These are phyloP conservation scores for Pseudocercospora crystallina DNA, from an alignment of 2,329 filamentous ascomycete genomes.

Conservation along the genomic window DNA sequence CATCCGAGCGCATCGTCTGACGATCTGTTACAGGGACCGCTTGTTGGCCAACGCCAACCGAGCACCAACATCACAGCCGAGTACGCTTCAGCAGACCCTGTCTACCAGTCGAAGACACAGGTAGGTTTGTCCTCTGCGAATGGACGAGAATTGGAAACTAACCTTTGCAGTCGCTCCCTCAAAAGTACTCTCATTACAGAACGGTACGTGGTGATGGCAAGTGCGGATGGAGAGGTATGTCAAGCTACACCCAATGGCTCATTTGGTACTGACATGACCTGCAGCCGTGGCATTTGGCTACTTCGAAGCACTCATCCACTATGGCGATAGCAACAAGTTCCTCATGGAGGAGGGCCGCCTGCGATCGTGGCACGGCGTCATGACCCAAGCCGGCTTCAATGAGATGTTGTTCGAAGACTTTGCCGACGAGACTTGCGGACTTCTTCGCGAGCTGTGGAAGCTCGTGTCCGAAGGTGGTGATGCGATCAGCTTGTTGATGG, in stretches of 20 bases:
- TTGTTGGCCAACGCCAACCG: slow-evolving; percentile 75
- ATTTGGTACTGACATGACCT: slow-evolving; percentile 28
- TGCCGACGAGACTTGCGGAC: slow-evolving; percentile 68
- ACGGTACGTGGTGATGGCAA: slow-evolving; percentile 89
- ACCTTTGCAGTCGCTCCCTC: slow-evolving; percentile 65
- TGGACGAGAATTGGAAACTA: neutral
- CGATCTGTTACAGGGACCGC: slow-evolving; percentile 64
- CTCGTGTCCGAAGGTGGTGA: slow-evolving; percentile 55
- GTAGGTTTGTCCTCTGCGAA: slow-evolving; percentile 53
- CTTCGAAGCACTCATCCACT: slow-evolving; percentile 77
- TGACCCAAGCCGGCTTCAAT: slow-evolving; percentile 68
- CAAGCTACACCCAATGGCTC: slow-evolving; percentile 10
- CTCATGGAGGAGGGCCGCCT: slow-evolving; percentile 72
- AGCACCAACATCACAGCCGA: slow-evolving; percentile 77
- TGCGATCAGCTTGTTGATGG: slow-evolving; percentile 40
- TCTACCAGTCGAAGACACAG: slow-evolving; percentile 82
- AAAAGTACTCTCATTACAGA: slow-evolving; percentile 84
- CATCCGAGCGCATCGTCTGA: slow-evolving; percentile 26
- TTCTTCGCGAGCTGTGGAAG: slow-evolving; percentile 61
- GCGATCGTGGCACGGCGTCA: slow-evolving; percentile 66
- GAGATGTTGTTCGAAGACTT: slow-evolving; percentile 78
- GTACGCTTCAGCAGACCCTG: slow-evolving; percentile 82
- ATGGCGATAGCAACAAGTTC: slow-evolving; percentile 64
- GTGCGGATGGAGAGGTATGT: slow-evolving; percentile 94
- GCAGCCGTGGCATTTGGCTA: slow-evolving; percentile 89